Evolutionary conservation across 345 rosid genomes (phyloP).

Genomic region (Eucalyptus leucophloia): DNA sequence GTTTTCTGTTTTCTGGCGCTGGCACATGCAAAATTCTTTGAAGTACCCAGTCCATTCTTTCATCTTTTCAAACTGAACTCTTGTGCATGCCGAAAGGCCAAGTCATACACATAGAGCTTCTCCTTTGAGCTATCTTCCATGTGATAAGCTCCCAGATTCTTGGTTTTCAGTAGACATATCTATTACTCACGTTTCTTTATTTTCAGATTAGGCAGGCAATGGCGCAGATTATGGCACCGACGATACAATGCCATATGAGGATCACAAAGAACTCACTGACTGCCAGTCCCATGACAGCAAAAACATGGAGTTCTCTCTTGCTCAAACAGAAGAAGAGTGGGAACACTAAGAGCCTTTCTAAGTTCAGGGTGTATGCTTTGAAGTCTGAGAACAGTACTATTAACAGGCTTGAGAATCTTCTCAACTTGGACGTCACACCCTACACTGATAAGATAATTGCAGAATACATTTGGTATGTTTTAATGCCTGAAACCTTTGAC

Average conservation of each 20-base stretch:
- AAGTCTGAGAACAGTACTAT: constrained; percentile 57
- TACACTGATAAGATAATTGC: constrained; percentile 82
- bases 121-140: not conserved
- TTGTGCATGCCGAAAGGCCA: not conserved
- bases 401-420: constrained; percentile 66
- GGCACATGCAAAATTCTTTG: not conserved
- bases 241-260: constrained; percentile 69
- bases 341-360: constrained; percentile 21
- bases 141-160: not conserved
- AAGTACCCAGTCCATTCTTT: not conserved
- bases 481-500: not conserved
- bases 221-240: constrained; percentile 86
- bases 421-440: constrained; percentile 76
- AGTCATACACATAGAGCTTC: not conserved
- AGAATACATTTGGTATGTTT: constrained; percentile 84
- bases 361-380: constrained; percentile 50
- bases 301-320: constrained; percentile 55
- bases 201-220: constrained; percentile 35
- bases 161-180: not conserved
- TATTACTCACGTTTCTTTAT: not conserved
- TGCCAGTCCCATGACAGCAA: constrained; percentile 30
- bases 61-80: not conserved
- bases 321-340: constrained; percentile 62
- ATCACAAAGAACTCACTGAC: constrained; percentile 34
- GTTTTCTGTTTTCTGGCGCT: not conserved